A percentile compares a stretch with the other conserved stretches of the same genome.
These are phyloP conservation scores for Heliamphora exappendiculata DNA, from an alignment of 148 eudicot genomes.

Conservation along the genomic window DNA sequence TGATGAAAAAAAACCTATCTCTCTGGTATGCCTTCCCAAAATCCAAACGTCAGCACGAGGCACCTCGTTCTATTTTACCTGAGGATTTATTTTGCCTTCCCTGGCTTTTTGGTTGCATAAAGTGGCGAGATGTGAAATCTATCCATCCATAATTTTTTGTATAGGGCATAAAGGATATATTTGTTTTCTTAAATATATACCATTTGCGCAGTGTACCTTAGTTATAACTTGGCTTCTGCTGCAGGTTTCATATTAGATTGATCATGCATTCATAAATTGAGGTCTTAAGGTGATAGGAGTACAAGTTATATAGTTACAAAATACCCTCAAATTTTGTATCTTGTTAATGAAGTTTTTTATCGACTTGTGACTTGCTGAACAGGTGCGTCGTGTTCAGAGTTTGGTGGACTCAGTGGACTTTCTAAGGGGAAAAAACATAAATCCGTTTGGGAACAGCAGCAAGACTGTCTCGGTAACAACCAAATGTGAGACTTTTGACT, in stretches of 20 bases:
- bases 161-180: too few species aligned
- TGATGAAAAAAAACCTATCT: background rate
- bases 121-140: too few species aligned
- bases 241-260: background rate
- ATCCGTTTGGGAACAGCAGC: slow-evolving; percentile 24
- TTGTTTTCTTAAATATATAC: too few species aligned
- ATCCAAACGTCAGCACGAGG: background rate
- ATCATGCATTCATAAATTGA: background rate
- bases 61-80: background rate
- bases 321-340: background rate
- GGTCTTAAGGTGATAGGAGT: background rate
- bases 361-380: slow-evolving; percentile 5
- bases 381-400: slow-evolving; percentile 76
- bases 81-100: background rate
- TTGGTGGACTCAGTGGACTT: slow-evolving; percentile 59
- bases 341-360: too few species aligned
- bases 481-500: slow-evolving; percentile 46
- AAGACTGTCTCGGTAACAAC: slow-evolving; percentile 33
- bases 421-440: slow-evolving; percentile 47
- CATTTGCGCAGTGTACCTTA: background rate
- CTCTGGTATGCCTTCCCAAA: background rate
- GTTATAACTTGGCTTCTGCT: background rate
- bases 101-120: too few species aligned
- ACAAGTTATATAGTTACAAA: background rate
- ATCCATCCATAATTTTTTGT: too few species aligned